These are phyloP conservation scores for Ambrosiella cleistominuta DNA, from an alignment of 2,329 filamentous ascomycete genomes.

Conservation along the genomic window DNA sequence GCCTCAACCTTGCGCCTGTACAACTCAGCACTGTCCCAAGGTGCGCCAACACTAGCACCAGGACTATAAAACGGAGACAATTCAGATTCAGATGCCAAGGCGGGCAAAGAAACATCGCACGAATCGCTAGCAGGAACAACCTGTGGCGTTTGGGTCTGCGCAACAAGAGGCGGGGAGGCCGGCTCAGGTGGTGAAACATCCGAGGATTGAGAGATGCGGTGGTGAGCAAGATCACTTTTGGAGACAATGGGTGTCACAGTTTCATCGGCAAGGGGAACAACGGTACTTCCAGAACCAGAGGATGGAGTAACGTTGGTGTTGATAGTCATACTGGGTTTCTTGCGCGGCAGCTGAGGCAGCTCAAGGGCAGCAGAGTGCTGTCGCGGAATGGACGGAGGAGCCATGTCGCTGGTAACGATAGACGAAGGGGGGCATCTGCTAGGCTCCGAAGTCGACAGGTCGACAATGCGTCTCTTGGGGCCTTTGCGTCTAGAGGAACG, in stretches of 20 bases:
- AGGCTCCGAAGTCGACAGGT: conserved; percentile 39
- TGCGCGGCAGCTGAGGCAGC: conserved; percentile 1
- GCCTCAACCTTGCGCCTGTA: conserved; percentile 82
- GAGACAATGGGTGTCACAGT: not conserved
- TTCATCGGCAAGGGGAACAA: not conserved
- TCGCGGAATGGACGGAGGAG: conserved; percentile 6
- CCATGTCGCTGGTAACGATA: conserved; percentile 9
- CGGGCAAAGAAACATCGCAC: conserved; percentile 7
- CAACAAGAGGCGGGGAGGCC: conserved; percentile 8
- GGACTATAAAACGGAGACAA: conserved; percentile 10
- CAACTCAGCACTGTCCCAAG: conserved; percentile 56
- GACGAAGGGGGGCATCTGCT: conserved; percentile 4
- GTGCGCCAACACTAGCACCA: conserved; percentile 26
- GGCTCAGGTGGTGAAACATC: conserved; percentile 11
- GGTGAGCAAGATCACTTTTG: conserved; percentile 1
- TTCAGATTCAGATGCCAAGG: conserved; percentile 4
- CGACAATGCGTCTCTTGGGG: conserved; percentile 46
- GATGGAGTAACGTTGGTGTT: not conserved
- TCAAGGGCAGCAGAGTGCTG: not conserved
- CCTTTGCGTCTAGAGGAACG: conserved; percentile 29
- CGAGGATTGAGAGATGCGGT: conserved; percentile 12
- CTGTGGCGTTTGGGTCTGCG: conserved; percentile 4
- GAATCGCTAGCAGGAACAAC: conserved; percentile 9
- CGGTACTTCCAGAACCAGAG: not conserved
- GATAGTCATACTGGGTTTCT: conserved; percentile 4